Evolutionary conservation across 345 rosid species (phyloP), one percentile per base, ranked within the genome.

Genomic region (Crucihimalaya himalaica): DNA sequence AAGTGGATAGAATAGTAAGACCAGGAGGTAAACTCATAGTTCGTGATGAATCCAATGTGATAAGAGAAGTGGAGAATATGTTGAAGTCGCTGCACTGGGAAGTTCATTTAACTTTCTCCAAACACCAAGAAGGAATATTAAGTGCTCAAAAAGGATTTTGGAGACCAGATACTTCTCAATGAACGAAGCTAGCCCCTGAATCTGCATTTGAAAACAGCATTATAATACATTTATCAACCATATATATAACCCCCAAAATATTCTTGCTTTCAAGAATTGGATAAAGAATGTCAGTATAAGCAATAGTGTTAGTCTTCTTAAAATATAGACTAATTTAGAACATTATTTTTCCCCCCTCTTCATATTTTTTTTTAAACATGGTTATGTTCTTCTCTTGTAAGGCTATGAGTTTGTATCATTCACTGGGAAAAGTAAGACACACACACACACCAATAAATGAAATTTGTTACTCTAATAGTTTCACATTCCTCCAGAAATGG

Each of bases 1-100:
- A 95, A 80, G 88, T 92, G 3, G 97, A 92, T 78, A 84, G 99
- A 75, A 86, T 95, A 18, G 86, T 90, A 6, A 80, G 97, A 82
- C 99, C 99, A 23, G 97, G 97, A 72, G 99, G 96, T n/a, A 90
- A 86, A 75, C 42, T 88, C 48, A 88, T 95, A 29, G 86, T 88
- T 29, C 88, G 94, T 3, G 96, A 90, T 9, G 89, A 87, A 68
- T 79, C 94, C 0, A 70, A 68, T 6, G 82, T 82, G 28, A 83
- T 92, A 40, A 82, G 86, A 46, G 97, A 95, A 79, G 85, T 90
- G 5, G 92, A 88, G 78, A 86, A 80, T 78, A 71, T 95, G 78
- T 71, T 92, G 80, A 92, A 88, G 82, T 90, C 96, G 51, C 58
- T 95, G 55, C 81, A 82, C 39, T 88, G 97, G 99, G 91, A 90